Conservation (phyloP, 2,329 filamentous ascomycete species). For the Aspergillus calidoustus region DNA sequence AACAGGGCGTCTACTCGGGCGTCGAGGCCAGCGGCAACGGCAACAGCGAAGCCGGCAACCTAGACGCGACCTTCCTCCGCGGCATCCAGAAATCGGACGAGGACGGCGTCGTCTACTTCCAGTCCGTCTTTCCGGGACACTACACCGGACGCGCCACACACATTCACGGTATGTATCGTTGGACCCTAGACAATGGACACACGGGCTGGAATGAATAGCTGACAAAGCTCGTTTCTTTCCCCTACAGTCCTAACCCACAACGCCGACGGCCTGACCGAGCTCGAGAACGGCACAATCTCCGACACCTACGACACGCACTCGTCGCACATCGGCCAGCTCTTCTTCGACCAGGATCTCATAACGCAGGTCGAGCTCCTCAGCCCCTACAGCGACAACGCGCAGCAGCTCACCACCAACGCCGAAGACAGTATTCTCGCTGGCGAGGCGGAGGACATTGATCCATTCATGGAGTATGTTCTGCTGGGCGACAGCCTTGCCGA, state of each 20-base stretch:
- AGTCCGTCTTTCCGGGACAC: constrained; percentile 52
- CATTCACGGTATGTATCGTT: background rate
- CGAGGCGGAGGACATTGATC: constrained; percentile 24
- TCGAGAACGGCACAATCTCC: constrained; percentile 56
- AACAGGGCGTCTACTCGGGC: constrained; percentile 46
- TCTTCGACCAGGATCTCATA: constrained; percentile 66
- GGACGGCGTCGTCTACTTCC: constrained; percentile 49
- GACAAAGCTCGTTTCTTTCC: too few species aligned
- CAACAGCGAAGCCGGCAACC: constrained; percentile 43
- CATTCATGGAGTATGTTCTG: constrained; percentile 22
- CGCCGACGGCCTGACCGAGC: constrained; percentile 36
- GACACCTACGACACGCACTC: constrained; percentile 50
- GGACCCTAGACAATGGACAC: too few species aligned
- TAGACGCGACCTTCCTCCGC: constrained; percentile 51
- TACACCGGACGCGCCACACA: constrained; percentile 39
- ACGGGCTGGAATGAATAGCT: too few species aligned
- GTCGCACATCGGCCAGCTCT: constrained; percentile 67
- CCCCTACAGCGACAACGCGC: constrained; percentile 37
- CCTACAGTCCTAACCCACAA: constrained; percentile 36
- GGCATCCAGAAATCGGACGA: constrained; percentile 50
- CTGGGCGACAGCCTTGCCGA: constrained; percentile 20
- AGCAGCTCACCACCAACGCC: constrained; percentile 21
- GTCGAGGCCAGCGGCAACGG: constrained; percentile 44
- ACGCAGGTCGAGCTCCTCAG: constrained; percentile 41
- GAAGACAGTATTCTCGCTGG: constrained; percentile 20